Evolutionary conservation across 257 asterid species (phyloP), one percentile per base, ranked within the genome.

Genomic region (Nicotiana otophora): DNA sequence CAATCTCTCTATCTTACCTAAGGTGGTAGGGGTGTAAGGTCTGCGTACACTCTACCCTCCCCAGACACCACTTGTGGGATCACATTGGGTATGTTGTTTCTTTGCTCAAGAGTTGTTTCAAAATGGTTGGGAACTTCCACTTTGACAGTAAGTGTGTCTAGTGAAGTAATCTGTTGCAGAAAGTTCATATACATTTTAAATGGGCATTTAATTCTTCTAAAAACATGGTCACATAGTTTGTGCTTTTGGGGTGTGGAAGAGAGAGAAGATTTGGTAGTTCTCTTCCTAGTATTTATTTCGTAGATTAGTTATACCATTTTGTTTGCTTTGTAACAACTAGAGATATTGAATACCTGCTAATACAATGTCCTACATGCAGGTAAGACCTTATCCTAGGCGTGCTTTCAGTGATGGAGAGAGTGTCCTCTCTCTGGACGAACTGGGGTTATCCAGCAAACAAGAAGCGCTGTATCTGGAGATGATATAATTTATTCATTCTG

Each of bases 401-500:
- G 98, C 98, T 69, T 96, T 91, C 74, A 75, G 95, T 33, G 95
- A 88, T 17, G 97, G 86, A 76, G 99, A 96, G 87, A 86, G 91
- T 51, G 63, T 58, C 77, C 86, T 82, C 20, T 90, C 94, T 65
- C 86, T 96, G 84, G 87, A 80, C 33, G 99, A 96, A 72, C 82
- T 96, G 88, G 99, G 99, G 54, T 87, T 96, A 82, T 93, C 95
- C 80, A 92, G 97, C 96, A 96, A 96, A 81, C 98, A 94, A 87
- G 98, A 96, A 88, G 99, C 98, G 46, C 83, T 96, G 90, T 96
- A 86, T 87, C 92, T 96, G 86, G 99, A 96, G 95, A 84, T 85
- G 81, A 92, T 92, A 82, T 96, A 88, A 84, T 31, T 48, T 82
- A 23, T 81, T 83, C 42, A 42, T 82, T 60, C 33, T 84, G 83